Evolutionary conservation across 2,329 filamentous ascomycete genomes (phyloP).

Genomic region (Fusarium nygamai): DNA sequence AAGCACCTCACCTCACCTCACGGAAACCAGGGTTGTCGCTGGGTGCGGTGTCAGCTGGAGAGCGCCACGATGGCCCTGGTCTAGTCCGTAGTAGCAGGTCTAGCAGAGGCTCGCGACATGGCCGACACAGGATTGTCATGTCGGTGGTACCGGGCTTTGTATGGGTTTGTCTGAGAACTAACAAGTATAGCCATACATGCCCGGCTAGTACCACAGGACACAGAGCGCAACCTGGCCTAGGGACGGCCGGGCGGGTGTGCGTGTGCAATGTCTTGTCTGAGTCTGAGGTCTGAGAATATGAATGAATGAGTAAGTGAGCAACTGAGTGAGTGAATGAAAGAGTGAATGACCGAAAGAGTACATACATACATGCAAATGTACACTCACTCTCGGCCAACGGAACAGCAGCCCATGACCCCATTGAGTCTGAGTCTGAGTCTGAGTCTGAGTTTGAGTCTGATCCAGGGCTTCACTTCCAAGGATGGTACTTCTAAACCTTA

Average conservation of each 20-base stretch:
- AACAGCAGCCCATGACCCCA: constrained; percentile 33
- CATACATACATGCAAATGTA: not conserved
- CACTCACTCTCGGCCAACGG: constrained; percentile 40
- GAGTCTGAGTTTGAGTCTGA: constrained; percentile 2
- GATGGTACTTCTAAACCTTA: constrained; percentile 3
- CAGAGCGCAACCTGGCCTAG: constrained; percentile 31
- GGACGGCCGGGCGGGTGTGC: constrained; percentile 34
- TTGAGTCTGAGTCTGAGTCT: constrained; percentile 5
- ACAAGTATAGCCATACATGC: constrained; percentile 26
- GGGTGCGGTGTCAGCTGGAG: constrained; percentile 43
- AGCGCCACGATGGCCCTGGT: constrained; percentile 43
- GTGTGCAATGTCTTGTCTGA: constrained; percentile 35
- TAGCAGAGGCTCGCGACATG: constrained; percentile 33
- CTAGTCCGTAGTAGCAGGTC: constrained; percentile 30
- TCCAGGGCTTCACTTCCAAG: constrained; percentile 20
- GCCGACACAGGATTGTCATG: constrained; percentile 19
- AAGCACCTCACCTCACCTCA: constrained; percentile 36
- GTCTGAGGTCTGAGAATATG: constrained; percentile 2
- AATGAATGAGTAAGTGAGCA: constrained; percentile 15
- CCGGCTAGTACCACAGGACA: constrained; percentile 25
- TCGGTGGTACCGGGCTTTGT: constrained; percentile 23
- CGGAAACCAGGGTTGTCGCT: constrained; percentile 33
- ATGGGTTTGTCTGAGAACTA: constrained; percentile 2
- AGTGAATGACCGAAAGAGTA: not conserved
- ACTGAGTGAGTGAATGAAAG: not conserved